phyloP scores from a whole-genome alignment of 2,329 filamentous ascomycete species.

The Beauveria sp. region DNA sequence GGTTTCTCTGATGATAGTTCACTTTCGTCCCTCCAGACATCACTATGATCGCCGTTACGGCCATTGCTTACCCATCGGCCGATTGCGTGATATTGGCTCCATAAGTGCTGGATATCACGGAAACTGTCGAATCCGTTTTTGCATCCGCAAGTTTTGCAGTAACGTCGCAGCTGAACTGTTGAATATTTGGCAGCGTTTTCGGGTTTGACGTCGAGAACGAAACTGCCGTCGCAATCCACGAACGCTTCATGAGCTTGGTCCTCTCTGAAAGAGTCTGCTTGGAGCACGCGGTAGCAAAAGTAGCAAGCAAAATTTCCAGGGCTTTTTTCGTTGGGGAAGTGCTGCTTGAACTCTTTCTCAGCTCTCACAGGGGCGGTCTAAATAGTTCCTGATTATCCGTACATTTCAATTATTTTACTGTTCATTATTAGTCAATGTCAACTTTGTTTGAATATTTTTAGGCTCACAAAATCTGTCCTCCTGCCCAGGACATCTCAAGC shows the following conservation, averaged over 20 bases:
- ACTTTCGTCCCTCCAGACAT: not conserved
- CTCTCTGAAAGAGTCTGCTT: not conserved
- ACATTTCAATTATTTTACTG: too few species aligned
- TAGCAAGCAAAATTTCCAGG: not conserved
- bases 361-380: too few species aligned
- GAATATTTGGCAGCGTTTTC: not conserved
- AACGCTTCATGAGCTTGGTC: not conserved
- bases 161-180: not conserved
- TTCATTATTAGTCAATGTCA: too few species aligned
- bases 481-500: too few species aligned
- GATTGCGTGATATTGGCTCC: not conserved
- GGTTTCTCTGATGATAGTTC: not conserved
- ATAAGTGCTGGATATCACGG: not conserved
- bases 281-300: not conserved
- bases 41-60: not conserved
- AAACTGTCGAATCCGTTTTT: not conserved
- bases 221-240: not conserved
- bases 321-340: not conserved
- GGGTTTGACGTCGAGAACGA: not conserved
- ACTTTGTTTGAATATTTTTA: too few species aligned
- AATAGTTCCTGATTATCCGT: too few species aligned
- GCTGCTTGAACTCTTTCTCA: not conserved
- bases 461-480: too few species aligned
- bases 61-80: not conserved
- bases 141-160: not conserved